These are phyloP conservation scores for Trichoderma afroharzianum DNA, from an alignment of 2,329 filamentous ascomycete species.

Conservation along the genomic window DNA sequence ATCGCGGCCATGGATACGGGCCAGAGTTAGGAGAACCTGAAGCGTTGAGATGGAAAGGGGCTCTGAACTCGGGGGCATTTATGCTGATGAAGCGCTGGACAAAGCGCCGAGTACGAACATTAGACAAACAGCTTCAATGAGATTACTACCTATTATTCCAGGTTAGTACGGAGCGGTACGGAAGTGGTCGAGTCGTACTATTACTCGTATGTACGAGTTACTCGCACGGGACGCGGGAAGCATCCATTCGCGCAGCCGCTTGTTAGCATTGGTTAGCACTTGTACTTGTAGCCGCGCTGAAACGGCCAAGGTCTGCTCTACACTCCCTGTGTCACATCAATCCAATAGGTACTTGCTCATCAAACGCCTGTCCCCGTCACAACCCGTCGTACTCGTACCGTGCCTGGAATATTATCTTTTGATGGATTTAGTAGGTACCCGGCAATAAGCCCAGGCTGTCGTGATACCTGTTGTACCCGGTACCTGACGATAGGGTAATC, in stretches of 20 bases:
- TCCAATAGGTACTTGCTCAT: neutral
- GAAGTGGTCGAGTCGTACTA: neutral
- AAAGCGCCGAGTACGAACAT: neutral
- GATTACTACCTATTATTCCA: neutral
- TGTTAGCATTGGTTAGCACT: neutral
- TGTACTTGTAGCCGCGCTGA: neutral
- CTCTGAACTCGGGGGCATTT: neutral
- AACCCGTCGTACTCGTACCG: neutral
- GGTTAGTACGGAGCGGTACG: neutral
- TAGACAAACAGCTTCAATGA: neutral
- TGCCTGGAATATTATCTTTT: neutral
- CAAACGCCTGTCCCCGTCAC: neutral
- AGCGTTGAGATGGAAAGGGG: neutral
- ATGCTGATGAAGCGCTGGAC: slow-evolving; percentile 1
- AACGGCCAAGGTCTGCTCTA: slow-evolving; percentile 7
- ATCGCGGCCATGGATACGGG: neutral
- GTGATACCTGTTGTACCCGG: neutral
- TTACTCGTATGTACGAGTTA: neutral
- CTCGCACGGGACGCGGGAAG: neutral
- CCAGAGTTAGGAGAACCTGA: neutral
- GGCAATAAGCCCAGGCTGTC: neutral
- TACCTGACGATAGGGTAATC: neutral
- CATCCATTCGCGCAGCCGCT: neutral
- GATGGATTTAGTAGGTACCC: neutral
- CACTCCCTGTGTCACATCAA: neutral